phyloP scores from a whole-genome alignment of 805 yeast genomes.

The Yarrowia sp. region DNA sequence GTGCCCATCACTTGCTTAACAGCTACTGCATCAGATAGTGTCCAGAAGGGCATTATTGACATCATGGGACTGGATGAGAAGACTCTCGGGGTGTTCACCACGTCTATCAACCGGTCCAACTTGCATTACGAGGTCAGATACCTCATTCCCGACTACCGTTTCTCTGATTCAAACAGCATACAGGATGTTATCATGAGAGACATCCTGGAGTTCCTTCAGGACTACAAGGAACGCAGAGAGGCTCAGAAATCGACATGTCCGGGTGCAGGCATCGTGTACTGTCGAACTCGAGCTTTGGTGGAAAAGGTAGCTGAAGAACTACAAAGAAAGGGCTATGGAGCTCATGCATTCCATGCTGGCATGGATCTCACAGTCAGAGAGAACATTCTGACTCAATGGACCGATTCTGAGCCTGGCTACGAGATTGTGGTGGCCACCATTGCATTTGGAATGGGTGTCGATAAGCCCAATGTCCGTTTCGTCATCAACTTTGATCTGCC shows the following conservation, averaged over 20 bases:
- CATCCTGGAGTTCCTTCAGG: conserved; percentile 43
- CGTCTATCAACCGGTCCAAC: conserved; percentile 89
- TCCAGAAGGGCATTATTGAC: conserved; percentile 63
- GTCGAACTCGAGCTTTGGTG: conserved; percentile 87
- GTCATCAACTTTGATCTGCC: conserved; percentile 89
- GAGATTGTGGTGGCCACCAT: conserved; percentile 94
- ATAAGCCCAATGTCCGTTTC: conserved; percentile 90
- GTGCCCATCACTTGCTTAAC: conserved; percentile 94
- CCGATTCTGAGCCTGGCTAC: conserved; percentile 57
- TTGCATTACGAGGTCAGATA: conserved; percentile 71
- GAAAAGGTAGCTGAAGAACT: conserved; percentile 76
- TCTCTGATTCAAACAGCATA: conserved; percentile 36
- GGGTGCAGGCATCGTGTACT: conserved; percentile 82
- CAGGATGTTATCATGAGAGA: conserved; percentile 42
- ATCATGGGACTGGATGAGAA: conserved; percentile 69
- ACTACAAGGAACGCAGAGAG: conserved; percentile 41
- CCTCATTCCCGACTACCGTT: conserved; percentile 40
- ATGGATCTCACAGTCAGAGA: conserved; percentile 80
- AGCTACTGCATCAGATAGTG: conserved; percentile 78
- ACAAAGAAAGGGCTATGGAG: conserved; percentile 62
- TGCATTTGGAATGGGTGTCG: conserved; percentile 99
- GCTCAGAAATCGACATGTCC: conserved; percentile 51
- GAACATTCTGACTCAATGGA: conserved; percentile 80
- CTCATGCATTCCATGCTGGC: conserved; percentile 81
- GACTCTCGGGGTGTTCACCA: conserved; percentile 70